Evolutionary conservation across 306 rosid genomes (phyloP).

Genomic region (Begonia fuchsioides): DNA sequence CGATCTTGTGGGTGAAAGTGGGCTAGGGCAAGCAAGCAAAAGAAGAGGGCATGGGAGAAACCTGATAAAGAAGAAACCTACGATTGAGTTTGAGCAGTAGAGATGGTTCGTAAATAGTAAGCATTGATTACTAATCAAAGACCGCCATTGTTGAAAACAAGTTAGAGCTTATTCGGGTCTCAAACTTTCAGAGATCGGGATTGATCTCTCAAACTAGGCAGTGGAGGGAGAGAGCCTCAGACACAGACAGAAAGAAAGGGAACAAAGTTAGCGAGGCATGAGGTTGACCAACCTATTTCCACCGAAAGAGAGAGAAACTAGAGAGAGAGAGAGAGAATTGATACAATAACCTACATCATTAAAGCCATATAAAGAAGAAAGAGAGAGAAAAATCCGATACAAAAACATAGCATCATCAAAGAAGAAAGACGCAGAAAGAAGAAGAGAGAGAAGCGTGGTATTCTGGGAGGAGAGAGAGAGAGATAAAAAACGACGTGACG

Average conservation of each 20-base stretch:
- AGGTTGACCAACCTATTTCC: not conserved
- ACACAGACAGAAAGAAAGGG: not conserved
- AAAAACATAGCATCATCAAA: too few relatives aligned
- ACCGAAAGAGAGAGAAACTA: not conserved
- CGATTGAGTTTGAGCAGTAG: conserved; percentile 7
- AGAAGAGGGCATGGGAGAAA: conserved; percentile 1
- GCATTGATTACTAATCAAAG: conserved; percentile 12
- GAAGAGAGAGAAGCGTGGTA: conserved; percentile 38
- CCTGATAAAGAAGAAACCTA: too few relatives aligned
- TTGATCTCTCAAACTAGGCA: conserved; percentile 28
- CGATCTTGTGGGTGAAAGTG: conserved; percentile 11
- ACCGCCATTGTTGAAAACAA: conserved; percentile 9
- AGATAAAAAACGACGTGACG: conserved; percentile 93
- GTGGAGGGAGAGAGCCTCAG: conserved; percentile 11
- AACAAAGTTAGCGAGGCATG: conserved; percentile 28
- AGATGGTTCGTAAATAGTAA: conserved; percentile 22
- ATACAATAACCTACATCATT: too few relatives aligned
- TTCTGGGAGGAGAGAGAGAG: conserved; percentile 85
- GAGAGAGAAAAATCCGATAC: not conserved
- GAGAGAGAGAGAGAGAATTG: conserved; percentile 3
- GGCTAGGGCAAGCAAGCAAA: conserved; percentile 14
- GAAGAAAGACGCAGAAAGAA: not conserved
- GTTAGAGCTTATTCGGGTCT: conserved; percentile 14
- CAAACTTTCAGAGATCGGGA: conserved; percentile 52
- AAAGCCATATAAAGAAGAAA: too few relatives aligned